phyloP scores from a whole-genome alignment of 148 eudicot species.

The Rhododendron mucronatum region DNA sequence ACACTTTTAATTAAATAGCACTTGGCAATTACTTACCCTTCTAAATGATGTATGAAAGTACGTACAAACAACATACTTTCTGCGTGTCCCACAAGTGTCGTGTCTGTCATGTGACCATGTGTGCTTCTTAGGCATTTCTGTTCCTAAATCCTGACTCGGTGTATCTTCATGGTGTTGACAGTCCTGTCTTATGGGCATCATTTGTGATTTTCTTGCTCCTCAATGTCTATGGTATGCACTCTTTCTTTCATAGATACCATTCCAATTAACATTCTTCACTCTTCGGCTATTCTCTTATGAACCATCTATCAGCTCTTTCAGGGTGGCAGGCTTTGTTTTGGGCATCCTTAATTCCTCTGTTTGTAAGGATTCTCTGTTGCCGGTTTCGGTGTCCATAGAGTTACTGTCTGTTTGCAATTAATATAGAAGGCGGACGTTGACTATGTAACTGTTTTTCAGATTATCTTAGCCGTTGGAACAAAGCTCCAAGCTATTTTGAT shows the following conservation, averaged over 20 bases:
- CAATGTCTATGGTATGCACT: slow-evolving; percentile 57
- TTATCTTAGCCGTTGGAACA: slow-evolving; percentile 86
- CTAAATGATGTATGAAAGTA: not conserved
- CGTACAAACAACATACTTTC: not conserved
- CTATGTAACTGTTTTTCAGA: slow-evolving; percentile 27
- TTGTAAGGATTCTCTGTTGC: slow-evolving; percentile 46
- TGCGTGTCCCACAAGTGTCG: not conserved
- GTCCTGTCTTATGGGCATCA: slow-evolving; percentile 83
- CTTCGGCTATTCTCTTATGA: not conserved
- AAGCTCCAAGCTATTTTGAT: slow-evolving; percentile 82
- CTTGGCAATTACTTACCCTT: not conserved
- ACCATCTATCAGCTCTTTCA: slow-evolving; percentile 20
- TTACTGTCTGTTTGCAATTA: not conserved
- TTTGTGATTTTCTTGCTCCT: slow-evolving; percentile 78
- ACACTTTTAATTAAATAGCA: not conserved
- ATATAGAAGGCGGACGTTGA: not conserved
- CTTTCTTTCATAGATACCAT: not conserved
- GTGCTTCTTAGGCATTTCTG: not conserved
- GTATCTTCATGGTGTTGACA: slow-evolving; percentile 22
- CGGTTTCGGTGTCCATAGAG: not conserved
- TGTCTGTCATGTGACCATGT: not conserved
- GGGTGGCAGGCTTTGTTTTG: slow-evolving; percentile 76
- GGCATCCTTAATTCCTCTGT: slow-evolving; percentile 63
- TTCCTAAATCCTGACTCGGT: not conserved
- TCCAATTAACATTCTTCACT: not conserved